A percentile compares a stretch with the other conserved stretches of the same genome.
Conservation (phyloP, 1,284 basidiomycete species). For the Boletus sp. region DNA sequence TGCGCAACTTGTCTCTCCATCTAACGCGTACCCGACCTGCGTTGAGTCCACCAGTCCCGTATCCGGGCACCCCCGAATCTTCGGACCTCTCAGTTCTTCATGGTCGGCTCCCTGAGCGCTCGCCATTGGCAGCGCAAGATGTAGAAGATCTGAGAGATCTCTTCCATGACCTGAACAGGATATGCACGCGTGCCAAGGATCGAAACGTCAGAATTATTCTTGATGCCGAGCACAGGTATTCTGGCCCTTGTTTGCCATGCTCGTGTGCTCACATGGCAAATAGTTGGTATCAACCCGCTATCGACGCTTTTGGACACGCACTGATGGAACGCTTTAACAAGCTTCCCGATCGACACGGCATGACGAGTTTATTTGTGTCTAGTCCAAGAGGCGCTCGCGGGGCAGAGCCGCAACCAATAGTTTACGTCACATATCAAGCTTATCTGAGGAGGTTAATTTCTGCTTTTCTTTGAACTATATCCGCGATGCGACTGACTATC, state of each 20-base stretch:
- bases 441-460: conserved; percentile 66
- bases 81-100: conserved; percentile 27
- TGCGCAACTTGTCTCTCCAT: conserved; percentile 31
- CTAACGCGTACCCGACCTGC: conserved; percentile 16
- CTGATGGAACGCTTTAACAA: conserved; percentile 77
- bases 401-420: conserved; percentile 51
- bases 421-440: conserved; percentile 83
- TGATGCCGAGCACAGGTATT: conserved; percentile 77
- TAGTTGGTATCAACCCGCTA: conserved; percentile 80
- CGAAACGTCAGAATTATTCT: conserved; percentile 65
- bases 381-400: conserved; percentile 1
- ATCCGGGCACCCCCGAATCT: conserved; percentile 27
- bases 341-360: conserved; percentile 26
- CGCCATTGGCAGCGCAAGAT: conserved; percentile 48
- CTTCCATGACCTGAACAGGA: conserved; percentile 52
- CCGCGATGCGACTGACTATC: not conserved
- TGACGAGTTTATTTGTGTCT: conserved; percentile 3
- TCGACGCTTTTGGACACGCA: conserved; percentile 74
- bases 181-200: conserved; percentile 59
- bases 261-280: not conserved
- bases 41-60: conserved; percentile 25
- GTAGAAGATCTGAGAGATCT: conserved; percentile 57
- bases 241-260: not conserved
- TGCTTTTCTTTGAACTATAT: conserved; percentile 1
- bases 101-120: conserved; percentile 35